Evolutionary conservation across 805 yeast genomes (phyloP), one percentile per base, ranked within the genome.

Genomic region (Wickerhamomyces silvicola): DNA sequence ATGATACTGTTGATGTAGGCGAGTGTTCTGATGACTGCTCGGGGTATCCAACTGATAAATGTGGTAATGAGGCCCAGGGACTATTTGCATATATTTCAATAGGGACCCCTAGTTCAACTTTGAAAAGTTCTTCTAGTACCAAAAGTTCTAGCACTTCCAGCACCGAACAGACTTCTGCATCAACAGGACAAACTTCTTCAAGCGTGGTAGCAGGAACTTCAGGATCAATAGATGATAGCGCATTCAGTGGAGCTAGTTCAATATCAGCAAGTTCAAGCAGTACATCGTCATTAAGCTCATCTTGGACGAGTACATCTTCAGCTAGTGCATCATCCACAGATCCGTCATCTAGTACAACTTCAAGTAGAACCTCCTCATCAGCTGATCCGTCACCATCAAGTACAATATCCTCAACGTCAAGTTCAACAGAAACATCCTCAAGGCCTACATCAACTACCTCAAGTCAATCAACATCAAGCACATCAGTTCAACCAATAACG

Each of bases 71-170:
- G 4, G 52, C 51, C 4, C 37, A 59, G 24, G 72, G 70, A 1
- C 58, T 62, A n/a, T 78, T 50, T 45, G 83, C 78, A 2, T 78
- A 78, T 49, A 59, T 74, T 27, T 36, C 74, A 6, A 52, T 49
- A 2, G 46, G 46, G 20, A 60, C 66, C 5, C 28, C 32, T 18
- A 28, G 33, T 16, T 30, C 37, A 7, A n/a, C 37, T 5, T 13
- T 27, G 25, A 8, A n/a, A 16, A 19, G 25, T 12, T 6, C 13
- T 25, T 15, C 28, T 17, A 10, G 5, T 2, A 11, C 20, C 9
- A 12, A 11, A 7, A 4, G 18, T 17, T 26, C 22, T 26, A 18
- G 16, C 13, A 15, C 14, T 17, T 4, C 12, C 5, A 16, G n/a
- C n/a, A n/a, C n/a, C n/a, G n/a, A n/a, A n/a, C n/a, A n/a, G n/a